These are phyloP conservation scores for Pseudocercospora cruenta DNA, from an alignment of 2,329 filamentous ascomycete species.

Conservation along the genomic window DNA sequence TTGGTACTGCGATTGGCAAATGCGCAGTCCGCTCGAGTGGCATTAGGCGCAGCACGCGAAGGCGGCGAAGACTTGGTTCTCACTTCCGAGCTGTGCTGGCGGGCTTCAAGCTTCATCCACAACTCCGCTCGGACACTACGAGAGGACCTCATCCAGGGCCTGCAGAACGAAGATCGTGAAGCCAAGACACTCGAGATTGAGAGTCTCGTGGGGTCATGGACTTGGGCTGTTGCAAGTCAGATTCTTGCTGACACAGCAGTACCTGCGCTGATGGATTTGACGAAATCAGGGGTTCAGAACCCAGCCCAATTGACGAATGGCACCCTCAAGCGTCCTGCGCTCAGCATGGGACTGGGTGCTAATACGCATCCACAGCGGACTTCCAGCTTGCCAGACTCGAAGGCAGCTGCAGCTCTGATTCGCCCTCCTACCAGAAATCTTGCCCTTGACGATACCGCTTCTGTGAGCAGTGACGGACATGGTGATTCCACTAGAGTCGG, in stretches of 20 bases:
- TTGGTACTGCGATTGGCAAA: constrained; percentile 84
- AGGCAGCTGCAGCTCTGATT: constrained; percentile 15
- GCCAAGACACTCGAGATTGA: constrained; percentile 59
- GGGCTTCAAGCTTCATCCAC: constrained; percentile 82
- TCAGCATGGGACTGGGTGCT: constrained; percentile 36
- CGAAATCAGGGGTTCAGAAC: constrained; percentile 14
- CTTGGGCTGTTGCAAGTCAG: constrained; percentile 75
- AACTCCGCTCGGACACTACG: constrained; percentile 78
- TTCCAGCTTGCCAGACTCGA: constrained; percentile 29
- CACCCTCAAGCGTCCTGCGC: constrained; percentile 26
- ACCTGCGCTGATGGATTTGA: constrained; percentile 32
- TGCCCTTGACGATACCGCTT: constrained; percentile 11
- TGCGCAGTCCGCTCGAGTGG: constrained; percentile 47
- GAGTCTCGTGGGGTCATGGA: constrained; percentile 76
- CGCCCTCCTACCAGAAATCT: constrained; percentile 14
- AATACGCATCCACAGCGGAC: constrained; percentile 38
- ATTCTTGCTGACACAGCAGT: constrained; percentile 69
- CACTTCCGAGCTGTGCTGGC: constrained; percentile 82
- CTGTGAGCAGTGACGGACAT: background rate
- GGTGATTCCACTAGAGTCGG: constrained; percentile 16
- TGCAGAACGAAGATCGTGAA: background rate
- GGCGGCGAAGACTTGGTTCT: constrained; percentile 70
- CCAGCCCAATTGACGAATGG: constrained; percentile 25
- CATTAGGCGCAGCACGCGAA: constrained; percentile 43
- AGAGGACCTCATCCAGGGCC: constrained; percentile 63